Conservation (phyloP, 805 yeast species). For the Metschnikowia reukaufii region DNA sequence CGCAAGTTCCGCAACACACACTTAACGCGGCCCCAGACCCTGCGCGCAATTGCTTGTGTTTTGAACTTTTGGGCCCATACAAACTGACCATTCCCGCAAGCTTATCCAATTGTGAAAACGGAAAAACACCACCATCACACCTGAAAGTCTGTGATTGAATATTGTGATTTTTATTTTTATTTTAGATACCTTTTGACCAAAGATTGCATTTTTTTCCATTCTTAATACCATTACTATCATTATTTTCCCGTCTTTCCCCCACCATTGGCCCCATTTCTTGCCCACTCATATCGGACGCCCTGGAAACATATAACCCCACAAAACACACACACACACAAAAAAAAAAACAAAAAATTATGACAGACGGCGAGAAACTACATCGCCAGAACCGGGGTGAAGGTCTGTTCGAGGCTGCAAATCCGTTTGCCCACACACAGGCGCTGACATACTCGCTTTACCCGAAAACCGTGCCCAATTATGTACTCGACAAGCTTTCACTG, state of each 20-base stretch:
- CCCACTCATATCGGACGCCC: too few relatives aligned
- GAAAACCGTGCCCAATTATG: slow-evolving; percentile 60
- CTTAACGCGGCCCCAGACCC: neutral
- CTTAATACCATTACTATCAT: too few relatives aligned
- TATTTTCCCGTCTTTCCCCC: too few relatives aligned
- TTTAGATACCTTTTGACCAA: too few relatives aligned
- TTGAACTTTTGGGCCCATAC: neutral
- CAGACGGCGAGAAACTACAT: slow-evolving; percentile 6
- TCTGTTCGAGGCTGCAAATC: slow-evolving; percentile 19
- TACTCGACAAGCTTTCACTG: slow-evolving; percentile 52
- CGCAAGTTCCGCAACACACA: too few relatives aligned
- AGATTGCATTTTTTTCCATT: too few relatives aligned
- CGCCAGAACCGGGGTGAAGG: slow-evolving; percentile 11
- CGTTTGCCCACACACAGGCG: slow-evolving; percentile 29
- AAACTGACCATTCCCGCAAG: neutral
- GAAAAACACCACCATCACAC: too few relatives aligned
- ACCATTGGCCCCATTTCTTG: too few relatives aligned
- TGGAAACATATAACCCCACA: too few relatives aligned
- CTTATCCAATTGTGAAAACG: too few relatives aligned
- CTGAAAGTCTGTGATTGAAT: too few relatives aligned
- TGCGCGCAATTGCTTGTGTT: neutral
- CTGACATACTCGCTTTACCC: slow-evolving; percentile 37
- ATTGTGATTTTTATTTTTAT: neutral
- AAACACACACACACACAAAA: neutral
- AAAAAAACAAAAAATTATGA: too few relatives aligned